Base-by-base conservation (phyloP, 768 basidiomycete species). In the Rhodotorula paludigena region DNA sequence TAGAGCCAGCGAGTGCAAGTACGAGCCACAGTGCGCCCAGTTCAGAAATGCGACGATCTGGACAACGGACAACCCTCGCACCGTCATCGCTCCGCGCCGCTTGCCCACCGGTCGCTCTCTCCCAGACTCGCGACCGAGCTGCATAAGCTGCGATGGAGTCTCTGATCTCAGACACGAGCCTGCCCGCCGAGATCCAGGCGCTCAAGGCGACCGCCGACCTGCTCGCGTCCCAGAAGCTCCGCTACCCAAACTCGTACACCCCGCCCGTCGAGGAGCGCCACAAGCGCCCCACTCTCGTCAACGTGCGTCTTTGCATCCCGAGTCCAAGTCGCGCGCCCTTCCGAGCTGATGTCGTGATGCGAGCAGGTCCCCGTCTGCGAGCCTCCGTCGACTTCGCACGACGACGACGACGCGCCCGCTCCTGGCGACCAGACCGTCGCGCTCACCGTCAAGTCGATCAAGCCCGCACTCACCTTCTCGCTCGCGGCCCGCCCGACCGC, bases 371-470 rank as follows among this genome's bases (percentile, higher is more conserved):
- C 74, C 33, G 73, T 78, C 36, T 73, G 73, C 44, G 75, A 75
- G 35, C 77, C 77, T 18, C 78, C 75, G 20, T 42, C 56, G 12
- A 57, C 51, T 2, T 55, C 45, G 1, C 8, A 44, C 35, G 45
- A 42, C 30, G 56, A 36, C 30, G 39, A 52, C 23, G 54, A 36
- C 9, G 32, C 49, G 18, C 12, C 54, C 21, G 25, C 52, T 18
- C 21, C 63, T 2, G 25, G 61, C 4, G 55, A 62, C 75, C 80
- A 82, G 57, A 78, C 84, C 38, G 79, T 97, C 73, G 81, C 81
- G 30, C 79, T 99, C 73, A 88, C 85, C 58, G 85, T 99, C 83
- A 97, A 96, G 80, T 96, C 90, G 55, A 81, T 86, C 75, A 98
- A 98, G 77, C 96, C 96, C 1, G 81, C 90, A 32, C 83, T 86